Percentiles rank a stretch among this genome's conserved stretches.
Conservation (phyloP, 2,329 filamentous ascomycete genomes). For the Shiraia bambusicola region DNA sequence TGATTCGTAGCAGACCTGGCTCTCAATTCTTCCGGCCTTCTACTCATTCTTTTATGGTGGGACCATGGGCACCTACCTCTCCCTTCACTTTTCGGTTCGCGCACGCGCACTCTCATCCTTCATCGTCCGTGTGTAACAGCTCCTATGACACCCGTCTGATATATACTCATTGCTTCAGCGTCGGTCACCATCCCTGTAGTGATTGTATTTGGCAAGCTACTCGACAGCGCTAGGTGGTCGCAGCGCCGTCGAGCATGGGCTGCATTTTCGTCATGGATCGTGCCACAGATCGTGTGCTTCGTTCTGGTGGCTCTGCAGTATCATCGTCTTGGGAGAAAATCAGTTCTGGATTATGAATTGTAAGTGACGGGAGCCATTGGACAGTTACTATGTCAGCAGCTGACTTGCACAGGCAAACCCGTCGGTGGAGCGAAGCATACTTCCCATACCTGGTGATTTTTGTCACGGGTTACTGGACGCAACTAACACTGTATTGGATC, state of each 20-base stretch:
- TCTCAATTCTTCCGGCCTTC: conserved; percentile 8
- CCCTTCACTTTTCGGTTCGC: conserved; percentile 13
- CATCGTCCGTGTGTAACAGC: conserved; percentile 6
- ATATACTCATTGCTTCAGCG: conserved; percentile 2
- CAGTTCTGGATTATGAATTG: conserved; percentile 6
- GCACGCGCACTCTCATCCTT: conserved; percentile 12
- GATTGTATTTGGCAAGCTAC: conserved; percentile 8
- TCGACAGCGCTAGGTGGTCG: conserved; percentile 6
- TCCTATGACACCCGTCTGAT: not conserved
- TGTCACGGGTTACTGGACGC: conserved; percentile 7
- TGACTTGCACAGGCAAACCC: conserved; percentile 4
- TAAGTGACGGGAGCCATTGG: not conserved
- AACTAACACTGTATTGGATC: conserved; percentile 12
- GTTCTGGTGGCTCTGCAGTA: conserved; percentile 12
- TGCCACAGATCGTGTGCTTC: conserved; percentile 8
- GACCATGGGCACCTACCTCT: conserved; percentile 12
- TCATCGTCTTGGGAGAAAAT: conserved; percentile 3
- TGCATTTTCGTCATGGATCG: conserved; percentile 5
- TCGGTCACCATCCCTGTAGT: conserved; percentile 7
- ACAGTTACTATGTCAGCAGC: not conserved
- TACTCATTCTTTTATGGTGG: conserved; percentile 15
- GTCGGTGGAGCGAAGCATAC: conserved; percentile 6
- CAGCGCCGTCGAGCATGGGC: conserved; percentile 8
- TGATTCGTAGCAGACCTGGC: conserved; percentile 5
- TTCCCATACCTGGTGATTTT: conserved; percentile 10